These are phyloP conservation scores for Daldinia decipiens DNA, from an alignment of 495 filamentous ascomycete species.

Conservation along the genomic window DNA sequence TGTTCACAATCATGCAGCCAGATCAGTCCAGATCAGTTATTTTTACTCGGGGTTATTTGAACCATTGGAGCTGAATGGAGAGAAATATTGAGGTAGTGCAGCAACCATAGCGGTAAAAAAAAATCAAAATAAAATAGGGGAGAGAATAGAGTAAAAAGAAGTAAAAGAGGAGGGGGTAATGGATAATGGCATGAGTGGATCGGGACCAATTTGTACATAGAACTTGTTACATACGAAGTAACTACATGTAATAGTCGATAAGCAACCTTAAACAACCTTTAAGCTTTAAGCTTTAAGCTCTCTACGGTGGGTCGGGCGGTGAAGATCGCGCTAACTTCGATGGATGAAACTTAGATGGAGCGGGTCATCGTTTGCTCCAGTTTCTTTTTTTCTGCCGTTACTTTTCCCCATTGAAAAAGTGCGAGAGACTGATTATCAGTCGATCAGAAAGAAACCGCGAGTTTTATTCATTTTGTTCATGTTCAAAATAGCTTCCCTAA, in stretches of 20 bases:
- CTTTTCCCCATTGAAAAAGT: constrained; percentile 22
- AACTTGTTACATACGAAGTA: too few relatives aligned
- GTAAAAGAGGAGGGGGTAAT: constrained; percentile 8
- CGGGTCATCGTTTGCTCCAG: constrained; percentile 10
- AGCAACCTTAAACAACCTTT: neutral
- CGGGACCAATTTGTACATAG: neutral
- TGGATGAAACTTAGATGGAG: constrained; percentile 13
- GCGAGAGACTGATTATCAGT: constrained; percentile 15
- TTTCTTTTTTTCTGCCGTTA: constrained; percentile 37
- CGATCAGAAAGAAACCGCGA: constrained; percentile 12
- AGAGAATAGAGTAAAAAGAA: neutral
- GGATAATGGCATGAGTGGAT: constrained; percentile 4
- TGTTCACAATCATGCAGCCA: constrained; percentile 24
- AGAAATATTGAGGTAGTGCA: constrained; percentile 21
- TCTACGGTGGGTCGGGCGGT: constrained; percentile 35
- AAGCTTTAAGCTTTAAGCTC: too few relatives aligned
- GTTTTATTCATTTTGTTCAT: constrained; percentile 13
- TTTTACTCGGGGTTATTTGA: constrained; percentile 7
- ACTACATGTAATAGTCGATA: too few relatives aligned
- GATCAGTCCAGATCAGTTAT: constrained; percentile 22
- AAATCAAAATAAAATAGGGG: too few relatives aligned
- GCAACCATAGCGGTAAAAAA: constrained; percentile 33
- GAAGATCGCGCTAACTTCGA: constrained; percentile 31
- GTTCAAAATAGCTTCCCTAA: neutral
- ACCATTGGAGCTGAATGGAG: constrained; percentile 23